Evolutionary conservation across 2,329 filamentous ascomycete species (phyloP), one percentile per base, ranked within the genome.

Genomic region (Fusarium torreyae): DNA sequence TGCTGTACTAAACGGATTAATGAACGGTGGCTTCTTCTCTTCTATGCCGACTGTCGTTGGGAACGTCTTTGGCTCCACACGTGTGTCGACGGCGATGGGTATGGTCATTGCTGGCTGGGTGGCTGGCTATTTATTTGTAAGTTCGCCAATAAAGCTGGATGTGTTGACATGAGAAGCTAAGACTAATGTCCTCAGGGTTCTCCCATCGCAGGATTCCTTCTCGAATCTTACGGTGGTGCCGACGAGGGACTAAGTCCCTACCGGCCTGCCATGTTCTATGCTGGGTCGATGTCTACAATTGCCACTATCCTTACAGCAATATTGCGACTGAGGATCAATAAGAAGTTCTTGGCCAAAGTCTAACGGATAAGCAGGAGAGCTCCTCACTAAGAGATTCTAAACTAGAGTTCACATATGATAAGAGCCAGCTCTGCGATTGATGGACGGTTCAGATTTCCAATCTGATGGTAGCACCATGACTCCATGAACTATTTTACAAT

Each of bases 11-110:
- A 91, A 90, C 66, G 89, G 89, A 0, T 77, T 84, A 38, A 83
- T 85, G 7, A 90, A 90, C 69, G 89, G 89, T 1, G 87, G 85
- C 0, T 91, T 91, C 79, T 91, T 91, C 71, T 84, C 86, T 2
- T 86, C 86, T 0, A 89, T 90, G 81, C 89, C 89, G 0, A 90
- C 88, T 0, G 88, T 88, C 3, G 85, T 90, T 1, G 84, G 86
- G 0, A 88, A 84, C 66, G 83, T 88, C 0, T 89, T 89, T 77
- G 88, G 87, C 2, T 86, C 82, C 5, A 82, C 82, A 1, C 80
- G 85, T 6, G 82, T 88, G 38, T 80, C 84, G 5, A 84, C 88
- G 20, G 87, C 86, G 0, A 88, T 91, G 84, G 84, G 86, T 6
- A 89, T 90, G 87, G 82, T 88, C 38, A 83, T 89, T 3, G 89